These are phyloP conservation scores for Tuber indicum DNA, from an alignment of 495 filamentous ascomycete species.

Conservation along the genomic window DNA sequence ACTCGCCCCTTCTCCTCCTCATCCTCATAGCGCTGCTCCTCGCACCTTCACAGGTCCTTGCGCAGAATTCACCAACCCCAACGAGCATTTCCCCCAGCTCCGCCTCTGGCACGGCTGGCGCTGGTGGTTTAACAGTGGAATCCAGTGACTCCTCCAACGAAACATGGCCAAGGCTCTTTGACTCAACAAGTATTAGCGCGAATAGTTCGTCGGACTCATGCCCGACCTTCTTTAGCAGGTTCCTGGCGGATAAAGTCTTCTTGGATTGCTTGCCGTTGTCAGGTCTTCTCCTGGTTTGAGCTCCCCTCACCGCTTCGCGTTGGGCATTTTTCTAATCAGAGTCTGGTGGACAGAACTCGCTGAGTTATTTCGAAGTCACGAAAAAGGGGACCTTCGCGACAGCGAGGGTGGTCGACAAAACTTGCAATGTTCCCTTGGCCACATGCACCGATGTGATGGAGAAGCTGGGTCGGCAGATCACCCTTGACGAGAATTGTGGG, in stretches of 20 bases:
- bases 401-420: constrained; percentile 29
- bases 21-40: constrained; percentile 11
- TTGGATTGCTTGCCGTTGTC: constrained; percentile 36
- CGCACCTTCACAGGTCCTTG: background rate
- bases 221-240: constrained; percentile 27
- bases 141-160: constrained; percentile 10
- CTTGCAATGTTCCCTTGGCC: constrained; percentile 26
- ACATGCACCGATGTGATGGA: constrained; percentile 33
- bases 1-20: constrained; percentile 27
- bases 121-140: background rate
- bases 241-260: constrained; percentile 29
- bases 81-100: constrained; percentile 14
- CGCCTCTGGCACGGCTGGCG: background rate
- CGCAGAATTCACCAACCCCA: background rate
- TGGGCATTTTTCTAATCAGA: constrained; percentile 10
- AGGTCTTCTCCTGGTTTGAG: constrained; percentile 35
- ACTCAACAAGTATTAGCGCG: constrained; percentile 22
- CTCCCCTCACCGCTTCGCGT: background rate
- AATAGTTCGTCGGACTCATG: constrained; percentile 30
- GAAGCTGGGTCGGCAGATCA: constrained; percentile 28
- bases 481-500: constrained; percentile 55
- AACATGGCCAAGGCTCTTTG: constrained; percentile 23
- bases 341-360: constrained; percentile 30
- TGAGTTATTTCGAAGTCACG: constrained; percentile 37
- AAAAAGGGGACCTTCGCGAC: constrained; percentile 32